A percentile compares a stretch with the other conserved stretches of the same genome.
phyloP scores from a whole-genome alignment of 805 yeast species.

The Myxozyma kluyveri region DNA sequence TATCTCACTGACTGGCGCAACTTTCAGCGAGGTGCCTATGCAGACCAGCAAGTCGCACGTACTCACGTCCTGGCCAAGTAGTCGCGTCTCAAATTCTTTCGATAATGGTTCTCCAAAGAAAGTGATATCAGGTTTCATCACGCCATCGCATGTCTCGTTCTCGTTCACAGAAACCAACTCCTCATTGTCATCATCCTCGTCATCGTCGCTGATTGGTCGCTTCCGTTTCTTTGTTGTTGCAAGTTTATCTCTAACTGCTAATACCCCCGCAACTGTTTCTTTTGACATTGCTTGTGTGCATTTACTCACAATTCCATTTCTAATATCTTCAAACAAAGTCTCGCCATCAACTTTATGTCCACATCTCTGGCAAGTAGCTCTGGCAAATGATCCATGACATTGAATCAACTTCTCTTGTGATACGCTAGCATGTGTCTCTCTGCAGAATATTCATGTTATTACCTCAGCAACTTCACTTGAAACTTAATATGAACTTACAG shows the following conservation, averaged over 20 bases:
- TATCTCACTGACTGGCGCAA: constrained; percentile 86
- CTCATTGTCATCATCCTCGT: constrained; percentile 35
- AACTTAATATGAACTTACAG: constrained; percentile 57
- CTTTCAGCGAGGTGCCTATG: constrained; percentile 88
- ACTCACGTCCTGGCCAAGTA: constrained; percentile 54
- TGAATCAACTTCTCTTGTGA: constrained; percentile 66
- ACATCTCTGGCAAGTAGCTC: constrained; percentile 81
- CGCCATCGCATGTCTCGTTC: constrained; percentile 51
- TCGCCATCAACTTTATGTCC: constrained; percentile 64
- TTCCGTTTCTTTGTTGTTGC: constrained; percentile 39
- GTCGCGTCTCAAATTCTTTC: constrained; percentile 55
- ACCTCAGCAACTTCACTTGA: neutral
- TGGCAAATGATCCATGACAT: constrained; percentile 91
- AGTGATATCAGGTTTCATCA: constrained; percentile 88
- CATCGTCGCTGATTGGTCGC: constrained; percentile 36
- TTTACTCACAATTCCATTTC: constrained; percentile 58
- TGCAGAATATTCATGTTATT: neutral
- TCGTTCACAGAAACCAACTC: constrained; percentile 33
- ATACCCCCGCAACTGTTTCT: neutral
- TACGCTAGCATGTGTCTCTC: constrained; percentile 60
- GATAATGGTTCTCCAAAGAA: constrained; percentile 89
- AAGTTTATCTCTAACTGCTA: neutral
- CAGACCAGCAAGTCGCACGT: constrained; percentile 77
- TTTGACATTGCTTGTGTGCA: constrained; percentile 54
- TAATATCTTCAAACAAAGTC: constrained; percentile 57